Evolutionary conservation across 768 basidiomycete species (phyloP).

Genomic region (Phylloporus sp.): DNA sequence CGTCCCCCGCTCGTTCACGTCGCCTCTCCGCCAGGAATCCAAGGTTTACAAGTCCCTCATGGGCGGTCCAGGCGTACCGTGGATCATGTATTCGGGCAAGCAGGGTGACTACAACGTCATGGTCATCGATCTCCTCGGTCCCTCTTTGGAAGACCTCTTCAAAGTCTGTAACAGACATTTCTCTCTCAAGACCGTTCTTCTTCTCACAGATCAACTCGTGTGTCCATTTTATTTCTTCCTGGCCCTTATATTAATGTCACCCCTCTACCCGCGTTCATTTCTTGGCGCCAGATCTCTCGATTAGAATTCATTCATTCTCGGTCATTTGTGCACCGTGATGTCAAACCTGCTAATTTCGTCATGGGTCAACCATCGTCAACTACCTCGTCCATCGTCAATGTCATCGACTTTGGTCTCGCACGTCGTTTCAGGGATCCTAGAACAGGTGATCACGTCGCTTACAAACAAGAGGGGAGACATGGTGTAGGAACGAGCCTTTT

Average conservation of each 20-base stretch:
- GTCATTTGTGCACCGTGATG: conserved; percentile 92
- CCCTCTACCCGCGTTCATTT: conserved; percentile 20
- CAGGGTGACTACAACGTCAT: conserved; percentile 96
- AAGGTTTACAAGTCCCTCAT: conserved; percentile 90
- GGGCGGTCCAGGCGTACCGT: conserved; percentile 85
- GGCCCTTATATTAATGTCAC: conserved; percentile 8
- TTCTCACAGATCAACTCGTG: conserved; percentile 93
- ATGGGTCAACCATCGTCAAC: conserved; percentile 71
- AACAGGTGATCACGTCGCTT: conserved; percentile 64
- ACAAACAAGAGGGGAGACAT: conserved; percentile 65
- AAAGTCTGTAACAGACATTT: conserved; percentile 90
- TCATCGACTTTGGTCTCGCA: conserved; percentile 85
- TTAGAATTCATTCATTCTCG: conserved; percentile 96
- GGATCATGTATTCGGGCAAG: conserved; percentile 88
- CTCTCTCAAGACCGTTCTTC: conserved; percentile 87
- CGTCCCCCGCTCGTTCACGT: conserved; percentile 37
- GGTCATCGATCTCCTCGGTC: conserved; percentile 94
- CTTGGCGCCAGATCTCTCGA: conserved; percentile 68
- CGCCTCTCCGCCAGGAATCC: conserved; percentile 81
- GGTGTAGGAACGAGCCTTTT: conserved; percentile 77
- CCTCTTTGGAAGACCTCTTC: conserved; percentile 82
- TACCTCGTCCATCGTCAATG: conserved; percentile 72
- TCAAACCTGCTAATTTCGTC: conserved; percentile 98
- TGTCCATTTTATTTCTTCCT: conserved; percentile 27
- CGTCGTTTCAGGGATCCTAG: conserved; percentile 69